A percentile compares a stretch with the other conserved stretches of the same genome.
These are phyloP conservation scores for Gorgonomyces haynaldii DNA, from an alignment of 192 early-diverging fungal species.

Conservation along the genomic window DNA sequence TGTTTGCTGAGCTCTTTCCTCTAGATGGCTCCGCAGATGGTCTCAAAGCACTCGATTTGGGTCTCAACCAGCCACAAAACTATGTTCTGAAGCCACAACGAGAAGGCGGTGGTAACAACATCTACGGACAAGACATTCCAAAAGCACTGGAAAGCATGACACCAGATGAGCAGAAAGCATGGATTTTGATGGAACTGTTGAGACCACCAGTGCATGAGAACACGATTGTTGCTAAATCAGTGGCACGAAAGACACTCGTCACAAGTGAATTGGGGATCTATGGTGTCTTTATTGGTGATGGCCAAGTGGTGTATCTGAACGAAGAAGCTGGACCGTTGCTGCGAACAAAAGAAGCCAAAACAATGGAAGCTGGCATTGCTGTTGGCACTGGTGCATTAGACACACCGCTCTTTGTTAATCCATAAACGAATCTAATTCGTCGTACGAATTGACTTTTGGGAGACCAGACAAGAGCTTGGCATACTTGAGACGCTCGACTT, in stretches of 20 bases:
- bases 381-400: slow-evolving; percentile 91
- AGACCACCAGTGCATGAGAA: slow-evolving; percentile 59
- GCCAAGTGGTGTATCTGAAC: slow-evolving; percentile 51
- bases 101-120: slow-evolving; percentile 93
- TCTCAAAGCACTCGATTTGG: slow-evolving; percentile 49
- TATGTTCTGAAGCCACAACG: slow-evolving; percentile 94
- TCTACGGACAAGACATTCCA: slow-evolving; percentile 79
- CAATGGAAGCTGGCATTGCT: slow-evolving; percentile 90
- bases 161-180: slow-evolving; percentile 60
- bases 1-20: slow-evolving; percentile 85
- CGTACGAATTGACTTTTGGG: no score
- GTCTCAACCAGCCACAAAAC: slow-evolving; percentile 48
- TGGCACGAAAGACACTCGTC: slow-evolving; percentile 56
- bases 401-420: slow-evolving; percentile 63
- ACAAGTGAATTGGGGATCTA: slow-evolving; percentile 92
- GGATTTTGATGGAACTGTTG: slow-evolving; percentile 95
- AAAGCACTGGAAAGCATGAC: slow-evolving; percentile 37
- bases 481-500: no score
- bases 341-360: slow-evolving; percentile 73
- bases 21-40: slow-evolving; percentile 62
- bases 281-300: slow-evolving; percentile 74
- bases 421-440: no score
- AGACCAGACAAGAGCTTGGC: no score
- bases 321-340: slow-evolving; percentile 76
- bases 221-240: slow-evolving; percentile 64